A percentile compares a stretch with the other conserved stretches of the same genome.
Conservation (phyloP, 164 flowering plant genomes). For the Sextonia rubra region DNA sequence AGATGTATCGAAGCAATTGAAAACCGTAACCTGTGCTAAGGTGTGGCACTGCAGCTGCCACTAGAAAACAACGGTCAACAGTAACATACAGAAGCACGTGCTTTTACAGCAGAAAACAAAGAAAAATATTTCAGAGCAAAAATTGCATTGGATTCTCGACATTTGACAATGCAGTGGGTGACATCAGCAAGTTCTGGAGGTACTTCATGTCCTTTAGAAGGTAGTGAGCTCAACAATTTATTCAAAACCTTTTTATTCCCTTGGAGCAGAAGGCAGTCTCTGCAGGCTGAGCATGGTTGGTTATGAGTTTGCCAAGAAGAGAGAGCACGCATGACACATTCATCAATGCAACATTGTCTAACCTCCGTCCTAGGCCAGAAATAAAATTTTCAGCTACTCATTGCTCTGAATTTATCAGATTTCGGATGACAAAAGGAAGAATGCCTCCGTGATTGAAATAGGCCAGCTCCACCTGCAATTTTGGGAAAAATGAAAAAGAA, state of each 20-base stretch:
- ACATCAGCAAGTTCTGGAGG: neutral
- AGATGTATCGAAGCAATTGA: no score
- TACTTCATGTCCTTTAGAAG: neutral
- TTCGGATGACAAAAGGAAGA: conserved; percentile 79
- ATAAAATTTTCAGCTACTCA: conserved; percentile 2
- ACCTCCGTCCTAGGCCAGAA: neutral
- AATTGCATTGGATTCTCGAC: neutral
- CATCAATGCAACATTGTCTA: neutral
- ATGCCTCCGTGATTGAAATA: conserved; percentile 89
- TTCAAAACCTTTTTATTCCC: neutral
- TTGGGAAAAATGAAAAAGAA: neutral
- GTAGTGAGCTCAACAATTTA: neutral
- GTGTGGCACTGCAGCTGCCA: no score
- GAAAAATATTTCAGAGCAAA: neutral
- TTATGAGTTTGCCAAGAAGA: neutral
- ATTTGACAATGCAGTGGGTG: neutral
- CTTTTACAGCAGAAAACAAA: no score
- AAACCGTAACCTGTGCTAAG: no score
- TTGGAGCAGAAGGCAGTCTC: neutral
- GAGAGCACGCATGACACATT: neutral
- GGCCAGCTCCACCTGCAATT: conserved; percentile 82
- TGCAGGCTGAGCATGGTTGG: neutral
- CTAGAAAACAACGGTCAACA: no score
- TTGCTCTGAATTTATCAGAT: conserved; percentile 28
- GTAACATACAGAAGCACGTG: no score